A percentile compares a stretch with the other conserved stretches of the same genome.
These are phyloP conservation scores for Diaporthe caulivora DNA, from an alignment of 2,329 filamentous ascomycete genomes.

Conservation along the genomic window DNA sequence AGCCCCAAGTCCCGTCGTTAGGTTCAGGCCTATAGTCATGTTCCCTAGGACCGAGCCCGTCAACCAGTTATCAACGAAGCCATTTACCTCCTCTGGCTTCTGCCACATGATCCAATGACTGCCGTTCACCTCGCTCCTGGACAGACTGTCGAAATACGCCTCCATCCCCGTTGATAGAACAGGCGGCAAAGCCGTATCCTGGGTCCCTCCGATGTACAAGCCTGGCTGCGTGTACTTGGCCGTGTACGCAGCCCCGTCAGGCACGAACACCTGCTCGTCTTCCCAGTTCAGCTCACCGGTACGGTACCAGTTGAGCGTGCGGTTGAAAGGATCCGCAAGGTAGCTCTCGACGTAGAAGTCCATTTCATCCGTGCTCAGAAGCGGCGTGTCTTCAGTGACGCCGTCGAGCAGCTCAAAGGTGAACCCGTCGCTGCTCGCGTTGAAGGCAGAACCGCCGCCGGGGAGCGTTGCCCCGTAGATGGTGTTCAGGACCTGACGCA, in stretches of 20 bases:
- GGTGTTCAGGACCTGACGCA: constrained; percentile 77
- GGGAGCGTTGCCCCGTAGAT: constrained; percentile 76
- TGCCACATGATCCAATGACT: constrained; percentile 88
- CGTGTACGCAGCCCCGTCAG: constrained; percentile 61
- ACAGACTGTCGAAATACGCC: constrained; percentile 72
- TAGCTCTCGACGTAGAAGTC: constrained; percentile 85
- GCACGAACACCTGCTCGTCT: constrained; percentile 74
- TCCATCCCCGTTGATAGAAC: constrained; percentile 80
- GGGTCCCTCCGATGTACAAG: constrained; percentile 79
- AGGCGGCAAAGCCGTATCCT: constrained; percentile 80
- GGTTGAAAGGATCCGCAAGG: constrained; percentile 76
- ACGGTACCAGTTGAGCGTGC: constrained; percentile 91
- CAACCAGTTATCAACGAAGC: constrained; percentile 68
- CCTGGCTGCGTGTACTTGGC: constrained; percentile 70
- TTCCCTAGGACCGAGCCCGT: constrained; percentile 14
- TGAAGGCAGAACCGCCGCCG: constrained; percentile 63
- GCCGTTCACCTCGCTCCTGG: constrained; percentile 73
- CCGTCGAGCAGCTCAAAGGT: constrained; percentile 70
- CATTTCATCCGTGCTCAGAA: constrained; percentile 77
- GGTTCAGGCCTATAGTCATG: not conserved
- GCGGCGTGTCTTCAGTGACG: constrained; percentile 62
- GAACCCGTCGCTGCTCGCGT: constrained; percentile 72
- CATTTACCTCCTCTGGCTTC: constrained; percentile 79
- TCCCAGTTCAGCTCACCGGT: constrained; percentile 79
- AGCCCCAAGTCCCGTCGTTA: not conserved